phyloP scores from a whole-genome alignment of 2,329 filamentous ascomycete genomes.

The Beauveria asiatica region DNA sequence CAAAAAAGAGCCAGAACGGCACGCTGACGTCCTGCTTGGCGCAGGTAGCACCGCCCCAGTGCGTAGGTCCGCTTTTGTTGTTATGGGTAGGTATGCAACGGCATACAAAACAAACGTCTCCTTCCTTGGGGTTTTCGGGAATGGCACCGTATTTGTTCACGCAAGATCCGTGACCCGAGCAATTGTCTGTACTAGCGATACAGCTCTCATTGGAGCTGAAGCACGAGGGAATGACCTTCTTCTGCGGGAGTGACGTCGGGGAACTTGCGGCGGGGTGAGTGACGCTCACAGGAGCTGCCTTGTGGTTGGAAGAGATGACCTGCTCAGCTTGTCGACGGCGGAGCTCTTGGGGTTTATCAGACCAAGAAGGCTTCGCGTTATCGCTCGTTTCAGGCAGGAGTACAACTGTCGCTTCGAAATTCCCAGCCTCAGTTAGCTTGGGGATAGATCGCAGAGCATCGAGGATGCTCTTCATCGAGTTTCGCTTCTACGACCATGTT shows the following conservation, averaged over 20 bases:
- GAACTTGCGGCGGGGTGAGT: conserved; percentile 17
- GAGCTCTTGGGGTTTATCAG: conserved; percentile 32
- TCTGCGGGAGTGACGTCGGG: conserved; percentile 27
- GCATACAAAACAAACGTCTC: conserved; percentile 65
- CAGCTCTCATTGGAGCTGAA: conserved; percentile 65
- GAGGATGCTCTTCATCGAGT: conserved; percentile 25
- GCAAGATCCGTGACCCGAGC: conserved; percentile 76
- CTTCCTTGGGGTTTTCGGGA: conserved; percentile 18
- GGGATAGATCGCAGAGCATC: conserved; percentile 36
- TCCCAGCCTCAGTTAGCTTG: conserved; percentile 36
- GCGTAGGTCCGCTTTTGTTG: conserved; percentile 50
- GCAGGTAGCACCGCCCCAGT: conserved; percentile 81
- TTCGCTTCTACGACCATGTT: conserved; percentile 27
- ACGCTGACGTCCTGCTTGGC: conserved; percentile 86
- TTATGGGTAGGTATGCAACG: conserved; percentile 56
- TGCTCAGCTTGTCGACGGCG: conserved; percentile 41
- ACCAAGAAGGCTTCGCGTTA: conserved; percentile 31
- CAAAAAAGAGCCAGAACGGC: conserved; percentile 79
- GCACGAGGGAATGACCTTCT: conserved; percentile 57
- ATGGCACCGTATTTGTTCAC: conserved; percentile 48
- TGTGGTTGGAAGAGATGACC: conserved; percentile 33
- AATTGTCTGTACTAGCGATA: conserved; percentile 61
- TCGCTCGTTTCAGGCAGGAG: conserved; percentile 42
- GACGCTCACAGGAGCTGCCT: conserved; percentile 16
- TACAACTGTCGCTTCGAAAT: conserved; percentile 49